These are phyloP conservation scores for Cladophialophora immunda DNA, from an alignment of 2,329 filamentous ascomycete species.

Conservation along the genomic window DNA sequence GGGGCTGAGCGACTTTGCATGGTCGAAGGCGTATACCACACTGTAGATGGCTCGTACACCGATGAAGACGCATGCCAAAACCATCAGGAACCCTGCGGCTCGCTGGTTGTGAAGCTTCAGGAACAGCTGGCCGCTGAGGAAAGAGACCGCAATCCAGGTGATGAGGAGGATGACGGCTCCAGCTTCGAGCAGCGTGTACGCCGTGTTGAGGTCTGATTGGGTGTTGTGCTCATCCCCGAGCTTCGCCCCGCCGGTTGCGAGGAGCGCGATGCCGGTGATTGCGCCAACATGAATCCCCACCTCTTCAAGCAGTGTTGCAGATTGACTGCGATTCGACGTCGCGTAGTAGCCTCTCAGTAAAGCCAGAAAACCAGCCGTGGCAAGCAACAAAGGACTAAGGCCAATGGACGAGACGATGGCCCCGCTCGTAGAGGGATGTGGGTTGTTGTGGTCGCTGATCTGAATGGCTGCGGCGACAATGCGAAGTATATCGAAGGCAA, in stretches of 20 bases:
- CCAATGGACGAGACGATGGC: conserved; percentile 51
- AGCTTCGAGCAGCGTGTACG: conserved; percentile 17
- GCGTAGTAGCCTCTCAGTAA: conserved; percentile 45
- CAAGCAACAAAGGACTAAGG: conserved; percentile 49
- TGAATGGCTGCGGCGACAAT: conserved; percentile 48
- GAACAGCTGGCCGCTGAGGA: conserved; percentile 16
- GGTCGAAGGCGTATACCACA: conserved; percentile 30
- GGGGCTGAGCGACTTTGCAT: conserved; percentile 18
- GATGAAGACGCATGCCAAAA: conserved; percentile 18
- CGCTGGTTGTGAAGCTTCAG: conserved; percentile 6
- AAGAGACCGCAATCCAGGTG: conserved; percentile 18
- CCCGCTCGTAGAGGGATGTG: conserved; percentile 41
- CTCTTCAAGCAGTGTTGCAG: conserved; percentile 6
- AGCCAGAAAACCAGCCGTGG: conserved; percentile 46
- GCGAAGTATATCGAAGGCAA: conserved; percentile 50
- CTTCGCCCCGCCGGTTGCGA: conserved; percentile 23
- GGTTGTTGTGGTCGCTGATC: conserved; percentile 32
- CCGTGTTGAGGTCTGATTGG: conserved; percentile 18
- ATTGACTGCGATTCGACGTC: not conserved
- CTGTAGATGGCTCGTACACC: conserved; percentile 28
- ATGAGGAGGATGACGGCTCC: conserved; percentile 22
- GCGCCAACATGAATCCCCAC: conserved; percentile 18
- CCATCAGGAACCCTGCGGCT: conserved; percentile 4
- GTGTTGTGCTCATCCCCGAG: conserved; percentile 6
- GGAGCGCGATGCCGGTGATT: conserved; percentile 23